Percentiles rank a stretch among this genome's conserved stretches.
Evolutionary conservation across 164 flowering plant species (phyloP).

Genomic region (Litsea cubeba): DNA sequence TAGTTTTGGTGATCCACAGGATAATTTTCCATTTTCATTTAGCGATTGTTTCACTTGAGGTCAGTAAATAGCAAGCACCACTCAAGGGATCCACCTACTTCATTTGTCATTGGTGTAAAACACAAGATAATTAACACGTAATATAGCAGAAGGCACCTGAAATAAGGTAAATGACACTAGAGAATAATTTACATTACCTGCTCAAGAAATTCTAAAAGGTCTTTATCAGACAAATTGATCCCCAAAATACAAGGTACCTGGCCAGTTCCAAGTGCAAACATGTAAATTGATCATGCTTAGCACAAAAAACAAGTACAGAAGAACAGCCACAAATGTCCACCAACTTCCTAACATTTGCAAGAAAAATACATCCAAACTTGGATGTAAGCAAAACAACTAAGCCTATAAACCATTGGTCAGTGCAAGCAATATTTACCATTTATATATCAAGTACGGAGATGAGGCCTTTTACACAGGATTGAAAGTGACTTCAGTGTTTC

Average conservation of each 20-base stretch:
- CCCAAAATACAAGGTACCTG: conserved; percentile 96
- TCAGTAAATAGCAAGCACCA: not conserved
- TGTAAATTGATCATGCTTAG: not conserved
- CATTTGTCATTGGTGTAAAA: not conserved
- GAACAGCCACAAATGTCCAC: not conserved
- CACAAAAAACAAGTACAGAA: not conserved
- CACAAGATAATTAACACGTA: not conserved
- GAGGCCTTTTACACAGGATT: too few species aligned
- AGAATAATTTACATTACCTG: conserved; percentile 46
- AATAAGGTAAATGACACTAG: not conserved
- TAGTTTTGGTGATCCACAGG: too few species aligned
- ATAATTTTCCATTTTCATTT: too few species aligned
- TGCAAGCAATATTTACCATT: too few species aligned
- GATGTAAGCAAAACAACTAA: not conserved
- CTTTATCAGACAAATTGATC: conserved; percentile 70
- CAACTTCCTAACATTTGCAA: not conserved
- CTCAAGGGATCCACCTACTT: not conserved
- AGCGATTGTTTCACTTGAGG: too few species aligned
- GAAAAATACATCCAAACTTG: not conserved
- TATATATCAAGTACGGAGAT: too few species aligned
- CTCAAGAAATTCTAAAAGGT: conserved; percentile 83
- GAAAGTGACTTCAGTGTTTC: too few species aligned
- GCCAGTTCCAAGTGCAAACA: conserved; percentile 3
- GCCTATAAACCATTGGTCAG: not conserved
- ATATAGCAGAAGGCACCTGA: not conserved